Evolutionary conservation across 345 rosid species (phyloP), one percentile per base, ranked within the genome.

Genomic region (Linum lewisii): DNA sequence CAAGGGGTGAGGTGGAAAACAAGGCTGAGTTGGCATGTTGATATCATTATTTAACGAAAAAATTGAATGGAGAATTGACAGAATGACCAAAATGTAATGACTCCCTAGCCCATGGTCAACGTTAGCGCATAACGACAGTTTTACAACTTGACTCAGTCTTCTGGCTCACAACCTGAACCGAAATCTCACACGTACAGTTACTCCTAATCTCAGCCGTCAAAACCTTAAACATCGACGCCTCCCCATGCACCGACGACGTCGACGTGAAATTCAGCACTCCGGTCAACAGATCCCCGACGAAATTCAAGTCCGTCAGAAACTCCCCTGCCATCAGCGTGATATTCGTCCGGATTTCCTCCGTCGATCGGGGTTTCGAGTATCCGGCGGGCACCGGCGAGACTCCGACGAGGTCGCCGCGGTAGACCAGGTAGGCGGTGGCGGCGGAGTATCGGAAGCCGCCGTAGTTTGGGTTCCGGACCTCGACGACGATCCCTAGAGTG

Each of bases 391-490:
- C 42, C 1, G 76, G 72, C 10, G 70, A 61, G 7, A 59, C 73
- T 0, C 66, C 79, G 0, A 72, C 67, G 0, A 57, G 23, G 24
- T 22, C 58, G 6, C 70, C 81, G 0, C 51, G 78, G 51, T 69
- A 79, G 18, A 66, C 36, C 10, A 82, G 42, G 7, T 55, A 53
- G 4, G 66, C 72, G 1, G 56, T 72, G 5, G 73, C 34, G 69
- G 70, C 72, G 36, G 20, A 0, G 71, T 49, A 79, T 73, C 66
- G 57, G 59, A 79, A 82, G 22, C 73, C 59, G 0, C 81, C 84
- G 19, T 82, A 72, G 49, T 79, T 82, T 1, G 71, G 80, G 45
- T 75, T 79, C 24, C 59, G 57, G 18, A 82, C 57, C 2, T 73
- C 60, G 21, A 82, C 24, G 3, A 77, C 6, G 65, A 75, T 59